Base-by-base conservation (phyloP, 805 yeast genomes). In the Wickerhamomyces chambardii region DNA sequence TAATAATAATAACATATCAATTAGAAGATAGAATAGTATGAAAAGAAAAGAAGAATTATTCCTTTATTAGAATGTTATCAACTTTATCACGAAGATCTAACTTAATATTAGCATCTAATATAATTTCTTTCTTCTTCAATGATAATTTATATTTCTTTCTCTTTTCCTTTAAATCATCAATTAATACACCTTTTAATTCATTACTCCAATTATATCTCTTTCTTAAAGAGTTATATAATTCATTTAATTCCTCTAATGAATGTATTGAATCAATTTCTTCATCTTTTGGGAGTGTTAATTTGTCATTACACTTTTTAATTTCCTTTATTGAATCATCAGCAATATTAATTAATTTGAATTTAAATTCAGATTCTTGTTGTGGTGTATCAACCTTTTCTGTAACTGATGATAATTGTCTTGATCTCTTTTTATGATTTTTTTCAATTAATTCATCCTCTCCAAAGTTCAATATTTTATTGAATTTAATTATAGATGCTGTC, bases 71-170 rank as follows among this genome's bases (percentile, higher is more conserved):
- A 14, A 24, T 24, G 12, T 24, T 11, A 12, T 24, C 27, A 24
- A 24, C 27, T 6, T 24, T 24, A 5, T 24, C 27, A 12, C 12
- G 6, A 24, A 24, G 27, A 24, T 24, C 27, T 5, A 24, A n/a
- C 12, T 24, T 24, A 11, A 24, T 6, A 24, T 64, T 66, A 5
- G 67, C 64, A 36, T 70, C 70, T 18, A 71, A 42, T 15, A 70
- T 45, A 10, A 59, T 37, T 39, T 70, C 75, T 36, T 66, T 71
- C 6, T 53, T 43, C 6, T 53, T 36, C 19, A 65, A 17, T 5
- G 21, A 39, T 26, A 55, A 48, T 27, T 73, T 53, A 30, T 60
- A 59, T 29, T 56, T 53, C 30, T 52, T 45, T 12, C 59, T 37
- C 2, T 53, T 41, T 1, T 35, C 33, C 6, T 40, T 41, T 24